A percentile compares a stretch with the other conserved stretches of the same genome.
Evolutionary conservation across 1,139 yeast species (phyloP).

Genomic region (Candida tetrigidarum): DNA sequence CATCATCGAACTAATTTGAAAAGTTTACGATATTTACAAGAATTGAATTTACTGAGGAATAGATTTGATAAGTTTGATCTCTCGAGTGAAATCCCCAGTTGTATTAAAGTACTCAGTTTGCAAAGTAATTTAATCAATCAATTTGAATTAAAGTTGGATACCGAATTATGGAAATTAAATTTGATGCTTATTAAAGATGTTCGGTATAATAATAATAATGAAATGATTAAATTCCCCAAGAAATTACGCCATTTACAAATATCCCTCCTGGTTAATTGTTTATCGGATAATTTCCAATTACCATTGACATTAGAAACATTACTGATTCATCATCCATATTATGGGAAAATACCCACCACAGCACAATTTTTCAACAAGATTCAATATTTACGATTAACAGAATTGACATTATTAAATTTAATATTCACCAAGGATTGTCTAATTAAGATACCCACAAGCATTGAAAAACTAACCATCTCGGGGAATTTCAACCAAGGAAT

Average conservation of each 20-base stretch:
- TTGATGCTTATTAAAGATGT: slow-evolving; percentile 5
- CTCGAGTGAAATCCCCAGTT: slow-evolving; percentile 4
- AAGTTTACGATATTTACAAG: slow-evolving; percentile 7
- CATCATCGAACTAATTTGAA: slow-evolving; percentile 9
- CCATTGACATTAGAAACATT: slow-evolving; percentile 11
- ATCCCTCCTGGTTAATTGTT: slow-evolving; percentile 3
- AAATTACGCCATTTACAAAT: slow-evolving; percentile 5
- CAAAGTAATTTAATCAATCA: slow-evolving; percentile 11
- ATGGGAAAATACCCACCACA: slow-evolving; percentile 7
- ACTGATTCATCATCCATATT: slow-evolving; percentile 13
- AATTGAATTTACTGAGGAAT: slow-evolving; percentile 13
- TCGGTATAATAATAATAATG: neutral
- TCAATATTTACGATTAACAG: slow-evolving; percentile 6
- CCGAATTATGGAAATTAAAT: neutral
- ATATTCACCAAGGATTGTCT: slow-evolving; percentile 1
- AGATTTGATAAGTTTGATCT: slow-evolving; percentile 8
- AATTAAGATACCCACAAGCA: slow-evolving; percentile 4
- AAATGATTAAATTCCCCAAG: slow-evolving; percentile 1
- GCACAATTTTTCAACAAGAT: slow-evolving; percentile 11
- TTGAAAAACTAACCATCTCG: slow-evolving; percentile 10
- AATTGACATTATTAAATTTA: slow-evolving; percentile 9
- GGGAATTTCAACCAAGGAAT: slow-evolving; percentile 8
- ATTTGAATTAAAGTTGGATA: slow-evolving; percentile 3
- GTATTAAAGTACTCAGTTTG: slow-evolving; percentile 4
- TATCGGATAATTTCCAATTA: slow-evolving; percentile 8